Evolutionary conservation across 192 early-diverging fungal genomes (phyloP), one percentile per base, ranked within the genome.

Genomic region (Endogone sp.): DNA sequence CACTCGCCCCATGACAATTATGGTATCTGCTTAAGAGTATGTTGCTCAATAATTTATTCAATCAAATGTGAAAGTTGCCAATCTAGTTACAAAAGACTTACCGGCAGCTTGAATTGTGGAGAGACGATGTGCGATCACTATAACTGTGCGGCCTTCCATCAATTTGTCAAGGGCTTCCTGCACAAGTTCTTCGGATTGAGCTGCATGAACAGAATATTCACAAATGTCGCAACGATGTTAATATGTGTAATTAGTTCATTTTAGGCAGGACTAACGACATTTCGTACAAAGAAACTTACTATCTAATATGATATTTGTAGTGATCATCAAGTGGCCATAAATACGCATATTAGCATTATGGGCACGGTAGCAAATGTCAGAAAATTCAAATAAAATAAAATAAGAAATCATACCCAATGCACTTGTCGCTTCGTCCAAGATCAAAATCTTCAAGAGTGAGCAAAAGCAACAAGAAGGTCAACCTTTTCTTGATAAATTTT

Each of bases 61-160:
- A 44, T 44, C 37, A n/a, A n/a, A n/a, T n/a, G n/a, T n/a, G n/a
- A n/a, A n/a, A n/a, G n/a, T n/a, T n/a, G n/a, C n/a, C n/a, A n/a
- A n/a, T n/a, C n/a, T n/a, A n/a, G n/a, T 44, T 13, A 13, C 37
- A 13, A 30, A n/a, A 37, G 11, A 29, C 65, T 67, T 72, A 72
- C 71, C 88, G 22, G 92, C 92, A 68, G 88, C 84, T 29, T 86
- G 83, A 70, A 96, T 91, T 6, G 94, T 96, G 22, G 87, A 87
- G 61, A 96, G 76, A 32, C 94, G 85, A 70, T 94, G 85, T 3
- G 94, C 94, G 78, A 96, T 91, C 6, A 92, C 85, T 63, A 96
- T 82, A 31, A 92, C 92, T 1, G 94, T 96, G 49, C 93, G 82
- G 58, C 90, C 90, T 29, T 84, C 70, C 78, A 88, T 83, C 30